phyloP scores from a whole-genome alignment of 2,329 filamentous ascomycete genomes.

The Camillea tinctor region DNA sequence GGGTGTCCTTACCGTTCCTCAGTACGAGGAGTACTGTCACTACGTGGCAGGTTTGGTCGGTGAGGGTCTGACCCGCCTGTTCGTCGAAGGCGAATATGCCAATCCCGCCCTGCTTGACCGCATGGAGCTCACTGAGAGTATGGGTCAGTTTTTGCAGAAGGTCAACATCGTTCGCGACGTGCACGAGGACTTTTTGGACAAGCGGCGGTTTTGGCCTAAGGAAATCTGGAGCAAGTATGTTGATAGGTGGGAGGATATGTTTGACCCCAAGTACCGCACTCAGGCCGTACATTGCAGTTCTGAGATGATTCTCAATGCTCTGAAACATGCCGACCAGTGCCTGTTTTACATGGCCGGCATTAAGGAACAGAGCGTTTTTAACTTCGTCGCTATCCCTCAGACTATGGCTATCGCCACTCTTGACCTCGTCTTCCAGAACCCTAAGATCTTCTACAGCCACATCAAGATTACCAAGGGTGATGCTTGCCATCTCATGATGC shows the following conservation, averaged over 20 bases:
- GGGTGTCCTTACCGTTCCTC: conserved; percentile 77
- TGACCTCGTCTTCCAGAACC: conserved; percentile 89
- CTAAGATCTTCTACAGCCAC: conserved; percentile 78
- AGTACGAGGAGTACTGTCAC: conserved; percentile 97
- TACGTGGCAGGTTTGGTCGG: conserved; percentile 99
- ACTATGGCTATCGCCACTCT: conserved; percentile 96
- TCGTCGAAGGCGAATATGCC: conserved; percentile 82
- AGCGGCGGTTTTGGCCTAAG: conserved; percentile 88
- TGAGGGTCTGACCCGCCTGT: conserved; percentile 85
- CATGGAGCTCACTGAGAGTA: conserved; percentile 82
- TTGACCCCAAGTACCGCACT: conserved; percentile 74
- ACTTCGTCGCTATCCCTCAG: conserved; percentile 97
- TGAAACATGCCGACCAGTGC: conserved; percentile 86
- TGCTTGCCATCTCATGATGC: conserved; percentile 86
- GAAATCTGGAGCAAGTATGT: conserved; percentile 98
- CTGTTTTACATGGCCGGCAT: conserved; percentile 97
- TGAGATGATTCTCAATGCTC: conserved; percentile 89
- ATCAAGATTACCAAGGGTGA: conserved; percentile 97
- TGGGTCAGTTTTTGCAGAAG: conserved; percentile 97
- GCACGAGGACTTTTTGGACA: conserved; percentile 83
- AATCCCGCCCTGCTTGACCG: conserved; percentile 81
- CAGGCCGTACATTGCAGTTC: conserved; percentile 82
- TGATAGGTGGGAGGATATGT: conserved; percentile 83
- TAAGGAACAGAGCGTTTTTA: conserved; percentile 95
- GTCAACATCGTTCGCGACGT: conserved; percentile 98